These are phyloP conservation scores for Botrytis elliptica DNA, from an alignment of 2,329 filamentous ascomycete genomes.

Conservation along the genomic window DNA sequence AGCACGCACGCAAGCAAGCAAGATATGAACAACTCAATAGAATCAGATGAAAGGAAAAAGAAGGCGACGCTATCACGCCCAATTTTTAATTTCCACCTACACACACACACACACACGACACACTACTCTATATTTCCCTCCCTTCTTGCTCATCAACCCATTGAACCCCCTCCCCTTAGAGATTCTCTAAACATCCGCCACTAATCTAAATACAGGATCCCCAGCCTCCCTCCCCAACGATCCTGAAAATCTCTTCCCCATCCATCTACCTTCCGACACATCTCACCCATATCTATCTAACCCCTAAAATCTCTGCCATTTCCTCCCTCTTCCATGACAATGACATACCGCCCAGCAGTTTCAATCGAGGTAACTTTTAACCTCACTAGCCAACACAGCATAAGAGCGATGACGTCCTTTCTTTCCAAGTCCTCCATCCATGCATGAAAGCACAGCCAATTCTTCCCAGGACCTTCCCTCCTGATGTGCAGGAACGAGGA, in stretches of 20 bases:
- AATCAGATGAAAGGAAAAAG: not conserved
- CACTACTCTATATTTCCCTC: not conserved
- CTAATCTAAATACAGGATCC: not conserved
- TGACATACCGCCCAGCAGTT: not conserved
- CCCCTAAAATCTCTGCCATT: not conserved
- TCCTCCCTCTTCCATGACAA: not conserved
- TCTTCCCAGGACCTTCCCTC: slow-evolving; percentile 6
- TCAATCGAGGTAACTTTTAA: not conserved
- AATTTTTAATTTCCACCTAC: not conserved
- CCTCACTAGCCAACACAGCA: slow-evolving; percentile 1
- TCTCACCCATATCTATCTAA: not conserved
- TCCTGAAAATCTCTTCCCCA: not conserved
- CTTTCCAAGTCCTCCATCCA: not conserved
- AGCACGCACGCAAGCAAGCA: not conserved
- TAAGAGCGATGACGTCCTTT: not conserved
- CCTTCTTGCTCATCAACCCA: not conserved
- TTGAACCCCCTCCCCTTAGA: not conserved
- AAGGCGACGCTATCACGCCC: not conserved
- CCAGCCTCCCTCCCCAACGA: not conserved
- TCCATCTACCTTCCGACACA: not conserved
- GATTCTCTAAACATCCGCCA: not conserved
- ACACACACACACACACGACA: not conserved
- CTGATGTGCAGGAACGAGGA: slow-evolving; percentile 5
- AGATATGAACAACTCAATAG: not conserved
- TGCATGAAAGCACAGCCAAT: not conserved